Percentiles rank a stretch among this genome's conserved stretches.
phyloP scores from a whole-genome alignment of 2,329 filamentous ascomycete genomes.

The Calonectria fujianensis region DNA sequence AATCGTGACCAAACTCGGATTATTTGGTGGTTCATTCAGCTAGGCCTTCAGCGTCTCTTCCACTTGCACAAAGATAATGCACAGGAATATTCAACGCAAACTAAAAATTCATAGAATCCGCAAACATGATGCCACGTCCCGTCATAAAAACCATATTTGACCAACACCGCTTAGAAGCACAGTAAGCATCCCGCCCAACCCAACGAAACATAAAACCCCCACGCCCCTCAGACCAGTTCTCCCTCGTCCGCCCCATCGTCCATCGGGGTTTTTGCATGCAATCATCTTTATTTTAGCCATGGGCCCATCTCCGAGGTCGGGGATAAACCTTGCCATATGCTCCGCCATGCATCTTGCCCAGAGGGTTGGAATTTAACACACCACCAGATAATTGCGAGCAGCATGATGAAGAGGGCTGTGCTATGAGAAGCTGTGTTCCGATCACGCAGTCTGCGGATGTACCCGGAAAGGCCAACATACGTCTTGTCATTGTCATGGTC shows the following conservation, averaged over 20 bases:
- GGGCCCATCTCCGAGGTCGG: conserved; percentile 15
- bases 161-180: conserved; percentile 18
- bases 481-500: conserved; percentile 48
- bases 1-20: not conserved
- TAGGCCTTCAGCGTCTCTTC: not conserved
- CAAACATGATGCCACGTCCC: conserved; percentile 11
- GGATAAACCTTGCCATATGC: conserved; percentile 5
- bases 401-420: conserved; percentile 42
- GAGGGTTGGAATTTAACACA: conserved; percentile 34
- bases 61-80: not conserved
- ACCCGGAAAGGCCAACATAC: conserved; percentile 47
- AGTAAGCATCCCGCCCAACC: conserved; percentile 21
- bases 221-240: conserved; percentile 25
- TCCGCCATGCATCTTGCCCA: conserved; percentile 39
- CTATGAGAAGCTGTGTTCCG: conserved; percentile 39
- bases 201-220: conserved; percentile 27
- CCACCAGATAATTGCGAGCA: conserved; percentile 21
- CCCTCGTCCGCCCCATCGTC: conserved; percentile 3
- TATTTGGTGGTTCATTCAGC: not conserved
- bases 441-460: conserved; percentile 47
- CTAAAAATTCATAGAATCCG: conserved; percentile 18
- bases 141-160: not conserved
- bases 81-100: conserved; percentile 19
- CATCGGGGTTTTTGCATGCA: not conserved
- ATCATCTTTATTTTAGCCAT: not conserved